These are phyloP conservation scores for Glarea lozoyensis DNA, from an alignment of 495 filamentous ascomycete genomes.

Conservation along the genomic window DNA sequence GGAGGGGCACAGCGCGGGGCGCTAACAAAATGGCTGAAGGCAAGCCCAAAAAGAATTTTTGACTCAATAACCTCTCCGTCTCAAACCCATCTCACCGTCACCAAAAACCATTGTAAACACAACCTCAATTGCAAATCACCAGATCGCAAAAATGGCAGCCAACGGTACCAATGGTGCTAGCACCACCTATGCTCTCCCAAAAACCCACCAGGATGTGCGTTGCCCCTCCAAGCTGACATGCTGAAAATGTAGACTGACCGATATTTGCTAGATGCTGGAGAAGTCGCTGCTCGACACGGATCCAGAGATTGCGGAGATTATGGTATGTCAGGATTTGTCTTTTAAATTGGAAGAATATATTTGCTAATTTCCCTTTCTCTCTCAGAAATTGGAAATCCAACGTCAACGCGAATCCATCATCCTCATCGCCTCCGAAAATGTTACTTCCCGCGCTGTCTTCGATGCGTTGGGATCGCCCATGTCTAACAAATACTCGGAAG, in stretches of 20 bases:
- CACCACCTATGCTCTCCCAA: conserved; percentile 70
- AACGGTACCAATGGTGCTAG: too few species aligned
- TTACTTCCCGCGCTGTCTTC: conserved; percentile 82
- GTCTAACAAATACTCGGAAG: conserved; percentile 99
- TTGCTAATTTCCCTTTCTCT: conserved; percentile 1
- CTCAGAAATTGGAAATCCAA: conserved; percentile 87
- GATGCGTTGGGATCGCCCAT: conserved; percentile 84
- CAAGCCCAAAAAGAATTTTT: too few species aligned
- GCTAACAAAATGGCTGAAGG: too few species aligned
- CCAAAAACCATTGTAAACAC: too few species aligned
- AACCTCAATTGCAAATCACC: neutral
- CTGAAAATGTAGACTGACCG: conserved; percentile 37
- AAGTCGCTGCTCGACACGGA: conserved; percentile 75
- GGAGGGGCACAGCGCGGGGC: too few species aligned
- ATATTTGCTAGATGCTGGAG: conserved; percentile 73
- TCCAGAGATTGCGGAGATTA: conserved; percentile 87
- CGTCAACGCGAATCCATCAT: conserved; percentile 97
- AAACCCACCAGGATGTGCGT: conserved; percentile 82
- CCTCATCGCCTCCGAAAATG: conserved; percentile 91
- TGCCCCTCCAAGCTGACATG: neutral
- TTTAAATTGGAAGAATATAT: neutral
- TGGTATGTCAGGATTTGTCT: conserved; percentile 52
- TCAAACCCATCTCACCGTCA: too few species aligned
- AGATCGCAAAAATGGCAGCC: conserved; percentile 2
- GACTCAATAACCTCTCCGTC: neutral